phyloP scores from a whole-genome alignment of 768 basidiomycete species.

The Tricholoma hemisulphureum region DNA sequence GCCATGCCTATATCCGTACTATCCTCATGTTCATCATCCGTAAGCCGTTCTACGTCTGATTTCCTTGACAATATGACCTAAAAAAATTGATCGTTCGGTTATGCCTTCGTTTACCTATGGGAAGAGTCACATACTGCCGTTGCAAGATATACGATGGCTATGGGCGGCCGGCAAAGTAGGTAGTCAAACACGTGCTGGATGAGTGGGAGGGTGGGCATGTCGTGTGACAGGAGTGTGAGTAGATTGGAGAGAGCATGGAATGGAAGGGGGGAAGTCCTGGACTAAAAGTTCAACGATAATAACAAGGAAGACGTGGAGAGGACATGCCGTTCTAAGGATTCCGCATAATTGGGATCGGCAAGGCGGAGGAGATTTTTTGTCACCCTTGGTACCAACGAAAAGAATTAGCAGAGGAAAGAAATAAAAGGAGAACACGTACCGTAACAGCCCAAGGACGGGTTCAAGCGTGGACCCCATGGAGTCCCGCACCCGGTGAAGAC shows the following conservation, averaged over 20 bases:
- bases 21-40: constrained; percentile 61
- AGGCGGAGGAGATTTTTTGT: constrained; percentile 70
- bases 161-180: constrained; percentile 77
- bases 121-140: constrained; percentile 59
- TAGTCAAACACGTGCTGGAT: constrained; percentile 94
- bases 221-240: constrained; percentile 89
- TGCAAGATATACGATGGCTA: constrained; percentile 77
- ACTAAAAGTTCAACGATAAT: neutral
- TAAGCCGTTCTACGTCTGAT: constrained; percentile 57
- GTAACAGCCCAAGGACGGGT: constrained; percentile 77
- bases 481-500: constrained; percentile 77
- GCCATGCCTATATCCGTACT: constrained; percentile 50
- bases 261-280: constrained; percentile 73
- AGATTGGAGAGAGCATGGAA: constrained; percentile 90
- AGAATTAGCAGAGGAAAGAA: neutral
- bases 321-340: constrained; percentile 64
- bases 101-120: neutral
- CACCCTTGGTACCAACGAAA: constrained; percentile 43
- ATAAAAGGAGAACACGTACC: constrained; percentile 37
- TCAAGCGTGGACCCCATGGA: constrained; percentile 86
- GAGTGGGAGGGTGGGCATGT: constrained; percentile 83
- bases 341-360: constrained; percentile 67
- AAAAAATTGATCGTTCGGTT: neutral
- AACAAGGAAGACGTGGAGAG: neutral
- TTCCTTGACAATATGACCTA: constrained; percentile 78